phyloP scores from a whole-genome alignment of 768 basidiomycete species.

The Mrakia gelida region DNA sequence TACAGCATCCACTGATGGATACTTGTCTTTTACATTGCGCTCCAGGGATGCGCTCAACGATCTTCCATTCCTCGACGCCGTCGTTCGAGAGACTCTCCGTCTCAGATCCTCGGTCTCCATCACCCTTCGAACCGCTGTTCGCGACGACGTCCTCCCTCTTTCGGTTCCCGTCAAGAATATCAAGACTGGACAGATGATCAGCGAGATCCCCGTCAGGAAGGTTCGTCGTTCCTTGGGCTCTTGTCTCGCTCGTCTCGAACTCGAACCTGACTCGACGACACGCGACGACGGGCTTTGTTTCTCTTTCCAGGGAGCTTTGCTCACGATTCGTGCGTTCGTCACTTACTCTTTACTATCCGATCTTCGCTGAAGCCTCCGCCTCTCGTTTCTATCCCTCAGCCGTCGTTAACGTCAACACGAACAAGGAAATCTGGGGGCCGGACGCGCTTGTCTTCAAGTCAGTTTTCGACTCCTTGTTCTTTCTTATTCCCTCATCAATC shows the following conservation, averaged over 20 bases:
- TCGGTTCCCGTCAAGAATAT: background rate
- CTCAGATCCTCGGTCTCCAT: background rate
- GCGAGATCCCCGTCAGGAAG: background rate
- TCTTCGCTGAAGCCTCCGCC: too few species aligned
- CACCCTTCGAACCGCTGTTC: background rate
- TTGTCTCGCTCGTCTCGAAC: background rate
- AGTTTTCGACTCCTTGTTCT: too few species aligned
- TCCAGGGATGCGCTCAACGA: conserved; percentile 7
- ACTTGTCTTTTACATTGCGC: too few species aligned
- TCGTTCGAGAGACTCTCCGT: background rate
- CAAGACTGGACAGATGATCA: conserved; percentile 6
- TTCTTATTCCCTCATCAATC: too few species aligned
- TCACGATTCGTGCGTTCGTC: background rate
- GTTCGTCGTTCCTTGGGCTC: background rate
- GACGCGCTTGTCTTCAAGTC: conserved; percentile 6
- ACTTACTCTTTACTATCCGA: too few species aligned
- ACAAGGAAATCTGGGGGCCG: background rate
- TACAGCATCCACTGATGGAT: background rate
- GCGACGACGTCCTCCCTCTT: conserved; percentile 1
- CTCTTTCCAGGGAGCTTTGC: background rate
- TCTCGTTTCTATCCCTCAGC: too few species aligned
- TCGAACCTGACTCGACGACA: background rate
- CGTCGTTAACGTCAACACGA: background rate
- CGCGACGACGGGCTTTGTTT: too few species aligned
- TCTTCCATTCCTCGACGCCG: conserved; percentile 18